Conservation (phyloP, 148 eudicot species). For the Rhododendron williamsianum region DNA sequence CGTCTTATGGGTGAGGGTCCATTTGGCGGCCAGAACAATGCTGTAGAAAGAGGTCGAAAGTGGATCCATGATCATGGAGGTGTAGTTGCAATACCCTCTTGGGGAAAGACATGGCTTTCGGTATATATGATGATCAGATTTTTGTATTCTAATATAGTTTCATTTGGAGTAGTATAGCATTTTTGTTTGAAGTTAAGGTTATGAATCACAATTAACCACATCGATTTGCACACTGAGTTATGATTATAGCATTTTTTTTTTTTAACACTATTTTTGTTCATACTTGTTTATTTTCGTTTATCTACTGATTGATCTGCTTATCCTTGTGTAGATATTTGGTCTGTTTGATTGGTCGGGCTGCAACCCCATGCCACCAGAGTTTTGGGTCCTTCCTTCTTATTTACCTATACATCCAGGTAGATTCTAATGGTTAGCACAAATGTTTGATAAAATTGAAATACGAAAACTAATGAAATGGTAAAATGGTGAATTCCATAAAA, state of each 20-base stretch:
- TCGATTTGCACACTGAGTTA: neutral
- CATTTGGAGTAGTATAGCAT: neutral
- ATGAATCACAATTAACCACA: neutral
- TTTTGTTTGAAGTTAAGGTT: neutral
- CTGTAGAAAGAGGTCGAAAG: neutral
- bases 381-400: slow-evolving; percentile 31
- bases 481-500: neutral
- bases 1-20: neutral
- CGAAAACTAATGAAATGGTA: neutral
- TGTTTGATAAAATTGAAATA: neutral
- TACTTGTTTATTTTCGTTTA: neutral
- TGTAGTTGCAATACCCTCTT: slow-evolving; percentile 25
- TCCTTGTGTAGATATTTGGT: slow-evolving; percentile 1
- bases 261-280: neutral
- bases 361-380: slow-evolving; percentile 40
- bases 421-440: neutral
- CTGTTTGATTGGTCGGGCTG: slow-evolving; percentile 18
- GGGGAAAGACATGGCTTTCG: slow-evolving; percentile 41
- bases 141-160: neutral
- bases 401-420: slow-evolving; percentile 35
- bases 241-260: neutral
- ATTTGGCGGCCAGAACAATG: neutral
- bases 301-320: neutral
- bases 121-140: neutral
- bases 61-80: slow-evolving; percentile 7